Evolutionary conservation across 768 basidiomycete genomes (phyloP).

Genomic region (Lentinula edodes): DNA sequence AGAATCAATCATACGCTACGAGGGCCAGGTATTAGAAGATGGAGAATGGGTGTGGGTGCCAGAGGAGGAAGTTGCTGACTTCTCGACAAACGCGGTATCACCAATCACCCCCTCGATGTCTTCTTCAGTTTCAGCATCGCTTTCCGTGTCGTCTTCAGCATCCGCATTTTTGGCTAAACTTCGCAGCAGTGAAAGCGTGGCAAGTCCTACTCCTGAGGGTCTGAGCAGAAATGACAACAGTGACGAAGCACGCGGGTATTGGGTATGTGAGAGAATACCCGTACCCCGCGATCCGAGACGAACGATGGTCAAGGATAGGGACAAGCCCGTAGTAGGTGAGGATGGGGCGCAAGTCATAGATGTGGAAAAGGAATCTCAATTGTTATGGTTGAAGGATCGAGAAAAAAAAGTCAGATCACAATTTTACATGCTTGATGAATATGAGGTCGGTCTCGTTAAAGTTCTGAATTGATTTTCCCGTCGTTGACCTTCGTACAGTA

Average conservation of each 20-base stretch:
- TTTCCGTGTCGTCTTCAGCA: slow-evolving; percentile 7
- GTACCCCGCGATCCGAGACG: slow-evolving; percentile 5
- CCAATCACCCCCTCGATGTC: slow-evolving; percentile 8
- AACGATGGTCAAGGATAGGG: neutral
- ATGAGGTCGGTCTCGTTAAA: slow-evolving; percentile 33
- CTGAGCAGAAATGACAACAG: neutral
- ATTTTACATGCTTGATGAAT: slow-evolving; percentile 46
- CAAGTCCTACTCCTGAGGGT: neutral
- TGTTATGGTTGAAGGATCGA: neutral
- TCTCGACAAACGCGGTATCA: slow-evolving; percentile 14
- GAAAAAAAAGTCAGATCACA: slow-evolving; percentile 12
- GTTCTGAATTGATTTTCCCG: neutral
- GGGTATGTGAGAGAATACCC: neutral
- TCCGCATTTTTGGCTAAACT: slow-evolving; percentile 1
- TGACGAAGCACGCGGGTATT: neutral
- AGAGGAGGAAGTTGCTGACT: slow-evolving; percentile 9
- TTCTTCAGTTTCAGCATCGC: slow-evolving; percentile 16
- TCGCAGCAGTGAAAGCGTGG: neutral
- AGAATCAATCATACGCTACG: slow-evolving; percentile 46
- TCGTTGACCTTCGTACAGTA: slow-evolving; percentile 39
- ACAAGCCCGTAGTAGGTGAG: neutral
- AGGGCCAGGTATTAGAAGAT: slow-evolving; percentile 47
- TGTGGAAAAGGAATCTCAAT: neutral
- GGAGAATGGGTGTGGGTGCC: slow-evolving; percentile 20
- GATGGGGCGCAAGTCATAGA: neutral